A percentile compares a stretch with the other conserved stretches of the same genome.
phyloP scores from a whole-genome alignment of 148 eudicot genomes.

The Vaccinium darrowii region DNA sequence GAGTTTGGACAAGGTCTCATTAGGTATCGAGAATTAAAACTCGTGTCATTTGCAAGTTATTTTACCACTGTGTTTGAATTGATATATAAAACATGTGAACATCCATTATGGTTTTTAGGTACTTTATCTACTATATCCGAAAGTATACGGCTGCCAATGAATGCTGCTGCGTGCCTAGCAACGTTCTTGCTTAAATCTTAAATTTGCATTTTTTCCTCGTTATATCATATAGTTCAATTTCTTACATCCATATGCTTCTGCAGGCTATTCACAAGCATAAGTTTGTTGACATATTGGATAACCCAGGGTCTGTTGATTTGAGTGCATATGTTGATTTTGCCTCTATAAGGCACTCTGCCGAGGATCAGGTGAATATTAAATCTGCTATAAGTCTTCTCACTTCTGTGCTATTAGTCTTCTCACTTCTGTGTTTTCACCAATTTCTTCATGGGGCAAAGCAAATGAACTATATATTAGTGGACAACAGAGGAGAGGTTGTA shows the following conservation, averaged over 20 bases:
- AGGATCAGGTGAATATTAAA: conserved; percentile 63
- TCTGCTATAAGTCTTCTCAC: background rate
- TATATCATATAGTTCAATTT: background rate
- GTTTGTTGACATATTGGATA: conserved; percentile 80
- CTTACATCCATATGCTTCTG: conserved; percentile 14
- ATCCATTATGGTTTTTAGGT: background rate
- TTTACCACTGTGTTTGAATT: background rate
- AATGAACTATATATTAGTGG: background rate
- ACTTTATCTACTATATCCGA: background rate
- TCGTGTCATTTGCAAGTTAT: background rate
- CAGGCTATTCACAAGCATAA: conserved; percentile 94
- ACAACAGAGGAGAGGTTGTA: background rate
- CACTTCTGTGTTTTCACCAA: background rate
- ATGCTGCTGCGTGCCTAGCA: background rate
- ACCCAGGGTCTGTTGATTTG: conserved; percentile 89
- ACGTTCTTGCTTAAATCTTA: background rate
- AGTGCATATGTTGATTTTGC: conserved; percentile 96
- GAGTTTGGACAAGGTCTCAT: background rate
- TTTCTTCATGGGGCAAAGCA: background rate
- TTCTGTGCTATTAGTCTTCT: background rate
- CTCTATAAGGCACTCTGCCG: conserved; percentile 75
- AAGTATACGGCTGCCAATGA: background rate
- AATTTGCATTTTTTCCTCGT: background rate
- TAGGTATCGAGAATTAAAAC: background rate
- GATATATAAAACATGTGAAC: background rate